Percentiles rank a stretch among this genome's conserved stretches.
These are phyloP conservation scores for Triticum urartu DNA, from an alignment of 176 grass and related monocot genomes.

Conservation along the genomic window DNA sequence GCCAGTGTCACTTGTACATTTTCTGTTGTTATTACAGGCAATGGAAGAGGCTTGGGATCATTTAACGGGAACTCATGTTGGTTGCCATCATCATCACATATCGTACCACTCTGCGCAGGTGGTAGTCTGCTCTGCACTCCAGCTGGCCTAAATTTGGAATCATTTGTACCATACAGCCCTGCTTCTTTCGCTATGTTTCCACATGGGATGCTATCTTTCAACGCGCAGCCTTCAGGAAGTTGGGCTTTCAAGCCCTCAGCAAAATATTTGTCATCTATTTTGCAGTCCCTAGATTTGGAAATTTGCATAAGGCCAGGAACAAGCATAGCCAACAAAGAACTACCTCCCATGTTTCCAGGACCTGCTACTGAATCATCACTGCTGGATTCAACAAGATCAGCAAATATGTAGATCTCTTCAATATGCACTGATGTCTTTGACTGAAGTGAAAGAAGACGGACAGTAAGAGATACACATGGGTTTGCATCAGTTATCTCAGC, in stretches of 20 bases:
- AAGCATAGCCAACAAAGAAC: constrained; percentile 87
- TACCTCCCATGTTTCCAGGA: constrained; percentile 49
- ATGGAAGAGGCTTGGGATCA: constrained; percentile 20
- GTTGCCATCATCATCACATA: constrained; percentile 27
- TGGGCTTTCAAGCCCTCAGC: constrained; percentile 26
- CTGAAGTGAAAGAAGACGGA: constrained; percentile 82
- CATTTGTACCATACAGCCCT: constrained; percentile 2
- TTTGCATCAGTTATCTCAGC: constrained; percentile 87
- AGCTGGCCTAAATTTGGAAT: constrained; percentile 9
- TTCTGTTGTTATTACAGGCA: constrained; percentile 37
- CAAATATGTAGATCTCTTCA: constrained; percentile 88
- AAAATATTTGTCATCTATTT: constrained; percentile 57
- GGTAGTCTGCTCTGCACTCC: constrained; percentile 28
- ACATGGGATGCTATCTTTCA: constrained; percentile 20
- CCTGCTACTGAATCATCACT: constrained; percentile 34
- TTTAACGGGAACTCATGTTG: constrained; percentile 30
- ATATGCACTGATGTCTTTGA: constrained; percentile 77
- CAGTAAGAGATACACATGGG: constrained; percentile 68
- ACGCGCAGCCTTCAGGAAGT: neutral
- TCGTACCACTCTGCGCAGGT: constrained; percentile 3
- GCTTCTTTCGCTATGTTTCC: constrained; percentile 11
- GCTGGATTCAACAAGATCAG: constrained; percentile 58
- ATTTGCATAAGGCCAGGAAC: constrained; percentile 74
- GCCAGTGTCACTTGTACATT: constrained; percentile 1
- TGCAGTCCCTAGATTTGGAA: constrained; percentile 56